Conservation (phyloP, 352 stramenopile genomes). For the Pythium pyrilobum region DNA sequence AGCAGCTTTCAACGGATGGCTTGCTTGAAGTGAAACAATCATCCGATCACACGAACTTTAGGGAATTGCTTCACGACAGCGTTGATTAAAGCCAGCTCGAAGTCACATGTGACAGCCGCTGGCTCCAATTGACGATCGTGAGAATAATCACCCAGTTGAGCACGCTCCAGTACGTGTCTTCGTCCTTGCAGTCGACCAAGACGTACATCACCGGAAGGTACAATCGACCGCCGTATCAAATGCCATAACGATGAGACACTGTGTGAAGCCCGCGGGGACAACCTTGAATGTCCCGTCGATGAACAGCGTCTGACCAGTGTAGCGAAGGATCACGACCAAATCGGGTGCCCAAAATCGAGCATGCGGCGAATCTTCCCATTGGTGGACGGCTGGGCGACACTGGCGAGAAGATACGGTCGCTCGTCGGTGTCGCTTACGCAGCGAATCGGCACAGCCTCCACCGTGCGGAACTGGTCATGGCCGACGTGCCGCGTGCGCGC, state of each 20-base stretch:
- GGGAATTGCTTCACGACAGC: constrained; percentile 1
- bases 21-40: constrained; percentile 6
- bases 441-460: background rate
- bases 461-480: background rate
- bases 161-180: constrained; percentile 13
- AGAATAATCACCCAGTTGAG: constrained; percentile 3
- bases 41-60: background rate
- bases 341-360: constrained; percentile 1
- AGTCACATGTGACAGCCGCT: constrained; percentile 3
- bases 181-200: background rate
- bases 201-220: constrained; percentile 14
- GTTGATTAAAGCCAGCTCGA: background rate
- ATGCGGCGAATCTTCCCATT: background rate
- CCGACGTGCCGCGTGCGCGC: background rate
- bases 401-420: background rate
- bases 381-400: background rate
- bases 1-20: background rate
- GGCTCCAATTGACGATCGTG: constrained; percentile 3
- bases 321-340: background rate
- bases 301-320: background rate
- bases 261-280: background rate
- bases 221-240: constrained; percentile 4
- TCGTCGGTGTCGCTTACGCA: background rate
- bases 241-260: constrained; percentile 5
- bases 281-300: constrained; percentile 2